phyloP scores from a whole-genome alignment of 495 filamentous ascomycete genomes.

The Saxophila tyrrhenica region DNA sequence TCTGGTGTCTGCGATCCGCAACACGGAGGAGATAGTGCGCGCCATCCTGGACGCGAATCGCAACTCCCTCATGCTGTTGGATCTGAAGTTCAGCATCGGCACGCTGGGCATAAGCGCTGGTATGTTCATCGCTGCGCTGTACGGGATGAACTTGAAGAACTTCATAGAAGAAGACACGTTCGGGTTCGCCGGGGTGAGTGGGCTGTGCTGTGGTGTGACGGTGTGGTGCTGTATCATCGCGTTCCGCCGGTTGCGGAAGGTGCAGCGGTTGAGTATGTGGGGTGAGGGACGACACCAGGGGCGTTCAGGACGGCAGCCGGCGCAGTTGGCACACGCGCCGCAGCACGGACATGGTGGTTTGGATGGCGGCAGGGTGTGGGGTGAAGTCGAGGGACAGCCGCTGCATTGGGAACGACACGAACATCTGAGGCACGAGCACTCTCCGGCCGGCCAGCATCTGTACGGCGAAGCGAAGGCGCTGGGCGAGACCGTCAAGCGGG shows the following conservation, averaged over 20 bases:
- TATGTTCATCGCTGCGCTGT: slow-evolving; percentile 89
- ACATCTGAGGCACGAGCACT: slow-evolving; percentile 4
- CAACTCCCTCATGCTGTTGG: slow-evolving; percentile 95
- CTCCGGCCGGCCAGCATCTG: neutral
- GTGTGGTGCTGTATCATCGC: slow-evolving; percentile 69
- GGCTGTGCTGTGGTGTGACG: slow-evolving; percentile 53
- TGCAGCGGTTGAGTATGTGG: slow-evolving; percentile 87
- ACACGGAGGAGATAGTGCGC: slow-evolving; percentile 96
- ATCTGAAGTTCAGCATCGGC: slow-evolving; percentile 90
- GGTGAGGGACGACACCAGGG: slow-evolving; percentile 16
- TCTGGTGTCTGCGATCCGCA: slow-evolving; percentile 87
- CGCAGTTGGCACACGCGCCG: neutral
- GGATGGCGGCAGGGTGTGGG: neutral
- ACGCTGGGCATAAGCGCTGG: slow-evolving; percentile 86
- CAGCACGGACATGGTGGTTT: neutral
- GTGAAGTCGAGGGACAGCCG: neutral
- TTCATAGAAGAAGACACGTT: slow-evolving; percentile 94
- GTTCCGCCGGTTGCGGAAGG: slow-evolving; percentile 65
- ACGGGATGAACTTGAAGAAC: slow-evolving; percentile 98
- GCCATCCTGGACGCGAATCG: slow-evolving; percentile 97
- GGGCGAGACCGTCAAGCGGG: neutral
- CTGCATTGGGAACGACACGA: slow-evolving; percentile 6
- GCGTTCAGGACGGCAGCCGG: neutral
- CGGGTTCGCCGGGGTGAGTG: slow-evolving; percentile 68
- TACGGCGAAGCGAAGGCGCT: neutral